A percentile compares a stretch with the other conserved stretches of the same genome.
These are phyloP conservation scores for Talaromyces islandicus DNA, from an alignment of 2,329 filamentous ascomycete genomes.

Conservation along the genomic window DNA sequence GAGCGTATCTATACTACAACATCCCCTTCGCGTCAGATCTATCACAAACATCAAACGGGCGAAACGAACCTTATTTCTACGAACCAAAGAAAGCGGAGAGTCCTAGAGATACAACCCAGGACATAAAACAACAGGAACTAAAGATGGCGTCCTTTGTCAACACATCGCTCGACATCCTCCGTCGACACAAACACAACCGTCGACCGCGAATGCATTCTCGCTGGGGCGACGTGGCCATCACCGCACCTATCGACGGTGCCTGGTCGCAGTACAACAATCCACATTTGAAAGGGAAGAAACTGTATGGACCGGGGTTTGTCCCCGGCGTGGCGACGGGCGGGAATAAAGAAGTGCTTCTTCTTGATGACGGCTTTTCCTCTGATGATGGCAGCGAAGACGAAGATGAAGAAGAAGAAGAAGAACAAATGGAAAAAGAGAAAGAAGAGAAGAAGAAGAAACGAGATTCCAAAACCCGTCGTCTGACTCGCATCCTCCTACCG, in stretches of 20 bases:
- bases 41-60: background rate
- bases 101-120: background rate
- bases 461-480: conserved; percentile 7
- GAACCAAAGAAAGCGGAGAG: background rate
- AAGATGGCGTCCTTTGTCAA: conserved; percentile 24
- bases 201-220: conserved; percentile 26
- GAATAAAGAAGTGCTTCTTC: conserved; percentile 7
- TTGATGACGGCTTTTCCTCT: conserved; percentile 6
- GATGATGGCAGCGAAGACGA: background rate
- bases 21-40: background rate
- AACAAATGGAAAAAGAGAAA: background rate
- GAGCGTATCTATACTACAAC: background rate
- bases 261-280: conserved; percentile 31
- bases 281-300: conserved; percentile 14
- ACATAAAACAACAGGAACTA: background rate
- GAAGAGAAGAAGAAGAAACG: background rate
- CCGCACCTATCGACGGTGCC: conserved; percentile 31
- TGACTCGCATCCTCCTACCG: conserved; percentile 10
- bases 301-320: conserved; percentile 26
- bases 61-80: background rate
- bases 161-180: conserved; percentile 25
- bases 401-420: conserved; percentile 1
- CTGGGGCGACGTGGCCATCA: conserved; percentile 34
- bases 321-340: conserved; percentile 10
- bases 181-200: conserved; percentile 20